Evolutionary conservation across 352 stramenopile species (phyloP).

Genomic region (Globisporangium splendens): DNA sequence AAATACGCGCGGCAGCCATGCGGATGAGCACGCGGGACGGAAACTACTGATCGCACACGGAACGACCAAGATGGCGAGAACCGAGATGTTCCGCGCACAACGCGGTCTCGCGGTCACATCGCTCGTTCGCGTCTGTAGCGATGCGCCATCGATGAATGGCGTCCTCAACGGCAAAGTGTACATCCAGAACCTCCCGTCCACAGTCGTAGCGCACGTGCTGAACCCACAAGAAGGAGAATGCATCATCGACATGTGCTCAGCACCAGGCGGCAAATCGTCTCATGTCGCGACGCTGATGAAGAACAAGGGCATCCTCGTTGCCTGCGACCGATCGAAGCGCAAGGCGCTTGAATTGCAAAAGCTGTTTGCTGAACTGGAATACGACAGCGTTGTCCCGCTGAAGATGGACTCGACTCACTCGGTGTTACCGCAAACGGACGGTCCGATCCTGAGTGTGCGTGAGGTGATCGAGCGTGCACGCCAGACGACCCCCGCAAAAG

Average conservation of each 20-base stretch:
- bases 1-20: constrained; percentile 68
- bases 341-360: constrained; percentile 81
- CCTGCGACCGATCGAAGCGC: constrained; percentile 89
- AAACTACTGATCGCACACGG: constrained; percentile 79
- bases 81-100: constrained; percentile 71
- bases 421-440: constrained; percentile 49
- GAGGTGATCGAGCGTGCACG: constrained; percentile 62
- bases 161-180: constrained; percentile 84
- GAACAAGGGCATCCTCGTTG: constrained; percentile 81
- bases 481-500: constrained; percentile 34
- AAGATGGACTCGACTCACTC: constrained; percentile 89
- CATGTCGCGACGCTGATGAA: constrained; percentile 91
- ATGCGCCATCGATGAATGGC: constrained; percentile 88
- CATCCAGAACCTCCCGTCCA: constrained; percentile 92
- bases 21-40: constrained; percentile 66
- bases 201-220: constrained; percentile 88
- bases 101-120: constrained; percentile 62
- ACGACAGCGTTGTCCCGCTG: constrained; percentile 55
- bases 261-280: constrained; percentile 92
- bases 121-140: constrained; percentile 65
- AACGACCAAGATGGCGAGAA: constrained; percentile 66
- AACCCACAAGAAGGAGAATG: constrained; percentile 78
- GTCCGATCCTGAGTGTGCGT: constrained; percentile 31
- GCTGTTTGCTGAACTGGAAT: constrained; percentile 64
- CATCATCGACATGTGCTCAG: constrained; percentile 94